A percentile compares a stretch with the other conserved stretches of the same genome.
These are phyloP conservation scores for Parafenestella ontariensis DNA, from an alignment of 2,329 filamentous ascomycete genomes.

Conservation along the genomic window DNA sequence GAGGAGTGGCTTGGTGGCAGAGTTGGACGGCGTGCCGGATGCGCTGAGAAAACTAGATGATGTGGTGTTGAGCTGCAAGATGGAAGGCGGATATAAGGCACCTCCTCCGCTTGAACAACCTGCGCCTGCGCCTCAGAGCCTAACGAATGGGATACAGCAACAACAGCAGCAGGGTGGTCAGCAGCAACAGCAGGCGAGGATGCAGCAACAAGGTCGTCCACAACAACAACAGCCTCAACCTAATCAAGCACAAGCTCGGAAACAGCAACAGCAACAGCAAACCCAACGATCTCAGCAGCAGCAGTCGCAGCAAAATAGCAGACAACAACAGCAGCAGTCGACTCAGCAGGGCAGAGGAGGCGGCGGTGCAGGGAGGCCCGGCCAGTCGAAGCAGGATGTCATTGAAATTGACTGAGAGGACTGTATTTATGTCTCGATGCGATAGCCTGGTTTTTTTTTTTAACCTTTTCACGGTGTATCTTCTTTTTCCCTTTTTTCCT, in stretches of 20 bases:
- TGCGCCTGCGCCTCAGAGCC: conserved; percentile 4
- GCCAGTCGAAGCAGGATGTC: conserved; percentile 15
- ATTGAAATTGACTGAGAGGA: conserved; percentile 35
- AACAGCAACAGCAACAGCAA: conserved; percentile 11
- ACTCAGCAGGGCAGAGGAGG: conserved; percentile 11
- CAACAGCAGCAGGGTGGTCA: no score
- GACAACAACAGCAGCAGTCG: conserved; percentile 6
- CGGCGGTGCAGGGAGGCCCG: conserved; percentile 10
- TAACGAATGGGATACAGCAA: conserved; percentile 11
- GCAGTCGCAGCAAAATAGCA: conserved; percentile 8
- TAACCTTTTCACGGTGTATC: no score
- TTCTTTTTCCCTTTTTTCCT: no score
- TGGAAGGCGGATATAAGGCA: conserved; percentile 34
- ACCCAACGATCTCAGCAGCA: conserved; percentile 19
- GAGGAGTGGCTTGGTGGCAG: conserved; percentile 47
- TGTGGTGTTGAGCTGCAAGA: conserved; percentile 45
- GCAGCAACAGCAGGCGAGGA: conserved; percentile 2
- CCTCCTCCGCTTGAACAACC: conserved; percentile 22
- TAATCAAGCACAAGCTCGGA: neutral
- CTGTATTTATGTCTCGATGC: no score
- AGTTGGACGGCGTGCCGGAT: conserved; percentile 43
- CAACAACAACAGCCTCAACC: conserved; percentile 16
- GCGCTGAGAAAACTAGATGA: conserved; percentile 48
- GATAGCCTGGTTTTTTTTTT: no score
- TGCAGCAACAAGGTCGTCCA: conserved; percentile 3